phyloP scores from a whole-genome alignment of 148 eudicot genomes.

The Camellia japonica region DNA sequence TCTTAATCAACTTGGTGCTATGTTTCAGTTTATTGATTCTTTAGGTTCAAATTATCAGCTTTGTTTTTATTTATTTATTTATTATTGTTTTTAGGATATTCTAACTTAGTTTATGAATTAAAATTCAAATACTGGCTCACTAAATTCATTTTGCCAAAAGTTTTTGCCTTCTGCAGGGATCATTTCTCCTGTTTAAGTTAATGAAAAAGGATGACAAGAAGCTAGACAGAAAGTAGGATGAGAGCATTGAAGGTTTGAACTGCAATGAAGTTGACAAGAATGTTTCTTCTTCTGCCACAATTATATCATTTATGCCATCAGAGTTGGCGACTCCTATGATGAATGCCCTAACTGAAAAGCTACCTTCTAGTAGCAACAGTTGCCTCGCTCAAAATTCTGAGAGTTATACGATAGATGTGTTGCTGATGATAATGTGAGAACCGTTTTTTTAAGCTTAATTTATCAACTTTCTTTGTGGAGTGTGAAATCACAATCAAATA shows the following conservation, averaged over 20 bases:
- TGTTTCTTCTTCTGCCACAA: slow-evolving; percentile 38
- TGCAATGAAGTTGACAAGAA: slow-evolving; percentile 40
- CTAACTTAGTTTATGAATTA: not conserved
- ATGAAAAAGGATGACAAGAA: slow-evolving; percentile 65
- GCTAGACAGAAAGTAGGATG: slow-evolving; percentile 56
- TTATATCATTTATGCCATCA: slow-evolving; percentile 33
- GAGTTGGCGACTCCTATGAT: slow-evolving; percentile 42
- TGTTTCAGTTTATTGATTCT: not conserved
- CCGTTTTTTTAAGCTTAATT: too few species aligned
- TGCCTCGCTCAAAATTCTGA: slow-evolving; percentile 30
- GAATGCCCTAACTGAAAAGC: slow-evolving; percentile 30
- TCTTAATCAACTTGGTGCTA: not conserved
- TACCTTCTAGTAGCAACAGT: slow-evolving; percentile 29
- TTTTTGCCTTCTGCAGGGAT: slow-evolving; percentile 38
- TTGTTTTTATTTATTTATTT: not conserved
- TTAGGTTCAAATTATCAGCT: not conserved
- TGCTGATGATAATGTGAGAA: too few species aligned
- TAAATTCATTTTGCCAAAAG: not conserved
- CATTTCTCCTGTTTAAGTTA: slow-evolving; percentile 82
- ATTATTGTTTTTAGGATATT: not conserved
- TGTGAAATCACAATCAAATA: too few species aligned
- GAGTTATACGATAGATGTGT: not conserved
- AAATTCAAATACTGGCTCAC: not conserved
- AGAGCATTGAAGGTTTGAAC: slow-evolving; percentile 48
- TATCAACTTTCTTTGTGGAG: too few species aligned